Base-by-base conservation (phyloP, 768 basidiomycete species). In the Aureoboletus auriporus region DNA sequence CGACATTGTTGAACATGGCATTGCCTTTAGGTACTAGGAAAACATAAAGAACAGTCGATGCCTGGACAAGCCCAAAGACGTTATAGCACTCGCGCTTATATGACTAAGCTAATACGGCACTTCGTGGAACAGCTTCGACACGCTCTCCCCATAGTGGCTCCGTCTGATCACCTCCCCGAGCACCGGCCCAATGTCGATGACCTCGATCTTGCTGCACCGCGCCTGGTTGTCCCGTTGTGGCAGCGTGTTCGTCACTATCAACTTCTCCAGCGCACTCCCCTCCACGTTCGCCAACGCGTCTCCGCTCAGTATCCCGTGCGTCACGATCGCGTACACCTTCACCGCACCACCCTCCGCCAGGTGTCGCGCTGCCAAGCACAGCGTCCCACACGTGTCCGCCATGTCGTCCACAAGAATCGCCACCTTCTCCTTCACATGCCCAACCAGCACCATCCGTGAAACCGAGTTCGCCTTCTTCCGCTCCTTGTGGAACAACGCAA, bases 401-500 rank as follows among this genome's bases (percentile, higher is more conserved):
- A 99, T 97, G 74, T 99, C 96, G 74, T 98, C 96, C 39, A 98
- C 89, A 27, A 99, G 75, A 49, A 99, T 93, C 46, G 94, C 96
- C 37, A 83, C 78, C 73, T 97, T 93, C 64, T 85, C 93, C 64
- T 81, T 83, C 53, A 94, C 93, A 61, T 92, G 84, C 1, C 96
- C 96, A 39, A 99, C 95, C 44, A 99, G 82, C 47, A 93, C 81
- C 93, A 94, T 93, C 47, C 93, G 83, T 51, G 91, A 93, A 7
- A 95, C 91, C 54, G 92, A 87, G 68, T 94, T 95, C 28, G 91
- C 91, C 71, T 91, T 93, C 75, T 94, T 93, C 52, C 95, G 88
- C 75, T 99, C 96, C 66, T 98, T 94, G 82, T 99, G 96, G 77
- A 98, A 98, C 46, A 99, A 75, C 23, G 96, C 96, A 73, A 99